Evolutionary conservation across 202 grass and related monocot species (phyloP), one percentile per base, ranked within the genome.

Genomic region (Schoenoplectus tabernaemontani): DNA sequence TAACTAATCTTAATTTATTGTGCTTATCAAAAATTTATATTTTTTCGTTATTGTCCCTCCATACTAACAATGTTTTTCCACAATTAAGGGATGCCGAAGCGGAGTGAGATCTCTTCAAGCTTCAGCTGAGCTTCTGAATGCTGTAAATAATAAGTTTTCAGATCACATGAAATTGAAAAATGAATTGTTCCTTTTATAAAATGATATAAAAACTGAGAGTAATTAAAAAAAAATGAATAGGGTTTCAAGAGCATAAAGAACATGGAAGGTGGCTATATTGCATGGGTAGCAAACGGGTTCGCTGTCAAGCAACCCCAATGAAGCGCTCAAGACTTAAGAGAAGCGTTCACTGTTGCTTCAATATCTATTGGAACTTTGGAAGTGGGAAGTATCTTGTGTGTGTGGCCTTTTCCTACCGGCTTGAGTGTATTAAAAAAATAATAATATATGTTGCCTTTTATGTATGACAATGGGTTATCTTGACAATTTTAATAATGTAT

Each of bases 31-130:
- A 13, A 26, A 47, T 16, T 26, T 47, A 47, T 4, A 24, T 44
- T 4, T 44, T 26, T 71, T 0, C 47, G 16, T 48, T 70, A 32
- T 72, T 72, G 12, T 42, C 63, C 64, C 4, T 36, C 44, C 13
- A 33, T 64, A 28, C 23, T 79, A 56, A 69, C 50, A 50, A 33
- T n/a, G 2, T 7, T 77, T 36, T n/a, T 69, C 26, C 60, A 1
- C 0, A 47, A 17, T 12, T 30, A 64, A 93, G 91, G 92, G 89
- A 15, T 95, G 92, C 28, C 84, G 85, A 74, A 91, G 92, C 64
- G 89, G 92, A 59, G 88, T 84, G 80, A 87, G 92, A 74, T 95
- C 92, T 17, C 87, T 85, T 82, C 81, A 82, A 17, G 92, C 89
- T 54, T 86, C 83, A 76, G 4, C 63, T 22, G 88, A 93, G 39